These are phyloP conservation scores for Phaffomyces antillensis DNA, from an alignment of 805 yeast genomes.

Conservation along the genomic window DNA sequence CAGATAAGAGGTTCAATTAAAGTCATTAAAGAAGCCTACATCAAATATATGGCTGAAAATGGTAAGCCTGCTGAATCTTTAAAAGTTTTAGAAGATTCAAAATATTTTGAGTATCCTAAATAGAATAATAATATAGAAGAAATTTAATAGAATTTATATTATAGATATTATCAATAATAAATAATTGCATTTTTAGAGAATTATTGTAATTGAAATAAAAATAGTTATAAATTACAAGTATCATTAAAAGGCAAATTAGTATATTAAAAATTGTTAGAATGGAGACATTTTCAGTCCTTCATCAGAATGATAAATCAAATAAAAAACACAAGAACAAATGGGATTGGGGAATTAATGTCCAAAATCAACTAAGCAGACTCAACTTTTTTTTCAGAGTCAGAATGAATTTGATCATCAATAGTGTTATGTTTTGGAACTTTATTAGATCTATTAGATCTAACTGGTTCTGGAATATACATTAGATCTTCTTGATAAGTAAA, in stretches of 20 bases:
- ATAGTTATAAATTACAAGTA: too few relatives aligned
- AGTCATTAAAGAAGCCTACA: slow-evolving; percentile 37
- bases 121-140: too few relatives aligned
- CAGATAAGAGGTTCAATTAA: slow-evolving; percentile 37
- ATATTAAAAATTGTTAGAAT: neutral
- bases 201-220: too few relatives aligned
- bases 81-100: slow-evolving; percentile 32
- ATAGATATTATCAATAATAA: neutral
- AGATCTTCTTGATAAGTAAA: slow-evolving; percentile 63
- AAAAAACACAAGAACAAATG: neutral
- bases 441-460: slow-evolving; percentile 46
- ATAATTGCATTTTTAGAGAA: neutral
- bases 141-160: neutral
- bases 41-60: slow-evolving; percentile 29
- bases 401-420: slow-evolving; percentile 28
- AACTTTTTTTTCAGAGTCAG: slow-evolving; percentile 1
- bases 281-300: too few relatives aligned
- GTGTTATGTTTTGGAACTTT: slow-evolving; percentile 20
- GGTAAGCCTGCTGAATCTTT: slow-evolving; percentile 32
- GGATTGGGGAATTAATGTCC: too few relatives aligned
- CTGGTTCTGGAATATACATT: slow-evolving; percentile 69
- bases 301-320: neutral
- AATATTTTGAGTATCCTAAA: slow-evolving; percentile 28
- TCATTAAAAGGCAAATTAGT: neutral
- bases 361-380: neutral